Conservation (phyloP, 2,329 filamentous ascomycete genomes). For the Monosporascus sp. region DNA sequence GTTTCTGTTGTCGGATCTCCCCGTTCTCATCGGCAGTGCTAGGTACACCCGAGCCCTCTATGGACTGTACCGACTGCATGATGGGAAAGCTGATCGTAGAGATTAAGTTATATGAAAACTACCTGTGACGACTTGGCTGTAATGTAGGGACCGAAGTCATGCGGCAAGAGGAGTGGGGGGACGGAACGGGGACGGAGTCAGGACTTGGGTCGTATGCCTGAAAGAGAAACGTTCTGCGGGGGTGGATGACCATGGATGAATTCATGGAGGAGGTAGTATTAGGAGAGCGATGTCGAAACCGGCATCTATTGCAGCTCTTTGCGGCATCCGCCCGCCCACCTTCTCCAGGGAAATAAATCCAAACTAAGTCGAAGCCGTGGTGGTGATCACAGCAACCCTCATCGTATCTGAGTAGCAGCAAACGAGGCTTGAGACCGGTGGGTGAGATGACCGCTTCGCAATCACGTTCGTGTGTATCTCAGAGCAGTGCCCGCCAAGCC, state of each 20-base stretch:
- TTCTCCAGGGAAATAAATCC: conserved; percentile 12
- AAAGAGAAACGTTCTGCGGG: conserved; percentile 30
- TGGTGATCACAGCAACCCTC: conserved; percentile 11
- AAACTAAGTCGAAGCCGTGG: conserved; percentile 11
- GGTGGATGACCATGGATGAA: conserved; percentile 29
- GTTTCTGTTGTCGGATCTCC: conserved; percentile 53
- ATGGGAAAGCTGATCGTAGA: conserved; percentile 22
- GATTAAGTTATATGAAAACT: conserved; percentile 25
- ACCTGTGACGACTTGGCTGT: conserved; percentile 27
- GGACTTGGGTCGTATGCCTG: conserved; percentile 26
- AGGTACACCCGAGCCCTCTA: conserved; percentile 40
- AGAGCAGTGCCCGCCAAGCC: no score
- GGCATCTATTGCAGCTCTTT: conserved; percentile 22
- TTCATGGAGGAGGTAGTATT: conserved; percentile 27
- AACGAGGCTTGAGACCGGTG: background rate
- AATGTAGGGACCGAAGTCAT: conserved; percentile 29
- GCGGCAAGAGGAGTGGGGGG: conserved; percentile 29
- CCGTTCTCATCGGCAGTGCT: conserved; percentile 40
- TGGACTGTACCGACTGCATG: conserved; percentile 51
- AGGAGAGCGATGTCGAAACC: conserved; percentile 21
- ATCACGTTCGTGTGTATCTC: no score
- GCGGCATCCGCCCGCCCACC: conserved; percentile 14
- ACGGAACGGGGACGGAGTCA: conserved; percentile 23
- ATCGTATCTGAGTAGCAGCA: background rate
- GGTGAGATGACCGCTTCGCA: background rate